Conservation (phyloP, 495 filamentous ascomycete genomes). For the Clavariopsis aquatica region DNA sequence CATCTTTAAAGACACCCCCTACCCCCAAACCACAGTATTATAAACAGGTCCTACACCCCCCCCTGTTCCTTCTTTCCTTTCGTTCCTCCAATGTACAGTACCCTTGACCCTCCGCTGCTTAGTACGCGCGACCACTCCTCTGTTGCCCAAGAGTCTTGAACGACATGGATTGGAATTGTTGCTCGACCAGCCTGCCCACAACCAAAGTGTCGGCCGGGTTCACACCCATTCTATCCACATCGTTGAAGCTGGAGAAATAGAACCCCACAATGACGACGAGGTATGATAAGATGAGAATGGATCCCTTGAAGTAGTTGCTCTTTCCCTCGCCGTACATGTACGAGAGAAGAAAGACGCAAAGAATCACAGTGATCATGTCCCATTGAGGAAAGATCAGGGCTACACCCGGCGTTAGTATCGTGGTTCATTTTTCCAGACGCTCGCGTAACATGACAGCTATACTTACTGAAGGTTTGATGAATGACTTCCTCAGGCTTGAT, state of each 20-base stretch:
- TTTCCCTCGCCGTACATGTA: conserved; percentile 99
- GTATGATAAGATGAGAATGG: conserved; percentile 90
- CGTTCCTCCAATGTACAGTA: no score
- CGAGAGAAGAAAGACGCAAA: conserved; percentile 94
- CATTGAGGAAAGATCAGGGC: conserved; percentile 96
- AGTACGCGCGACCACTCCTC: conserved; percentile 19
- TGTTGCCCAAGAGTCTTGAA: conserved; percentile 28
- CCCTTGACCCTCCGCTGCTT: conserved; percentile 1
- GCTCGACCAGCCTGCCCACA: conserved; percentile 28
- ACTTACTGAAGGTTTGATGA: conserved; percentile 76
- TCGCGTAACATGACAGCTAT: not conserved
- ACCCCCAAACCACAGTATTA: not conserved
- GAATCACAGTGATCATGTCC: conserved; percentile 97
- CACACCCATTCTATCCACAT: conserved; percentile 59
- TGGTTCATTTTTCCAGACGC: not conserved
- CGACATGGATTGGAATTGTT: conserved; percentile 30
- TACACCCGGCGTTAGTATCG: conserved; percentile 28
- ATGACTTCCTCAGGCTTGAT: conserved; percentile 60
- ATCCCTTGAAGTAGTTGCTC: conserved; percentile 91
- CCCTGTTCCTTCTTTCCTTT: not conserved
- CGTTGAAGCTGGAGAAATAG: conserved; percentile 78
- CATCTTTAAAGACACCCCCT: not conserved
- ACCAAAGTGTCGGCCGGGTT: conserved; percentile 35
- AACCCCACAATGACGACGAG: conserved; percentile 90
- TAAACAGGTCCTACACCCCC: no score